A percentile compares a stretch with the other conserved stretches of the same genome.
Conservation (phyloP, 192 early-diverging fungal species). For the Blastocladiella britannica region DNA sequence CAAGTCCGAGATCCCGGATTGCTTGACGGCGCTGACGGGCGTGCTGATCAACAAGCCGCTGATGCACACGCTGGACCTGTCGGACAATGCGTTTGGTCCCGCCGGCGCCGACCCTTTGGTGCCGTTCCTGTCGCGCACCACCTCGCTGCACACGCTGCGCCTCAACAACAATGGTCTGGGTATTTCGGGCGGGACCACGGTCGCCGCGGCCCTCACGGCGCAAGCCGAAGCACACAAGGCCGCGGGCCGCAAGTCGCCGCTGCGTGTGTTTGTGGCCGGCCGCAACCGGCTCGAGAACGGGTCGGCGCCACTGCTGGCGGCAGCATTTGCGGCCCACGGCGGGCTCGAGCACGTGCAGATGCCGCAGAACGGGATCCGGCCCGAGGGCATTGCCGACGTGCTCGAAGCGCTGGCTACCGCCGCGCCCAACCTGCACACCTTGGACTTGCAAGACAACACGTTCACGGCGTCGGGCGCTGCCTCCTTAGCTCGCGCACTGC, state of each 20-base stretch:
- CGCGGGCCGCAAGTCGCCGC: conserved; percentile 36
- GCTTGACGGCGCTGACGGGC: conserved; percentile 59
- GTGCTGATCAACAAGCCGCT: conserved; percentile 58
- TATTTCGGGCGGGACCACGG: conserved; percentile 63
- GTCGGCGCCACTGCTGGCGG: conserved; percentile 48
- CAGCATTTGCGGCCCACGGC: conserved; percentile 59
- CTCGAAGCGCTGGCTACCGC: conserved; percentile 33
- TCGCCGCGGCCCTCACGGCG: conserved; percentile 60
- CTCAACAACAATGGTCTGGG: conserved; percentile 97
- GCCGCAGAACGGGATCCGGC: conserved; percentile 94
- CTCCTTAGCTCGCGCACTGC: conserved; percentile 55
- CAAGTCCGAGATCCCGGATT: conserved; percentile 66
- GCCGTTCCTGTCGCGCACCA: conserved; percentile 60
- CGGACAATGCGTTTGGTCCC: conserved; percentile 97
- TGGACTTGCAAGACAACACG: conserved; percentile 95
- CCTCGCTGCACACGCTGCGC: conserved; percentile 57
- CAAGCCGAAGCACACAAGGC: conserved; percentile 46
- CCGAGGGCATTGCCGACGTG: conserved; percentile 70
- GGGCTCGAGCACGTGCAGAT: conserved; percentile 63
- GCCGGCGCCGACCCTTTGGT: conserved; percentile 74
- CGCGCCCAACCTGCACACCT: conserved; percentile 41
- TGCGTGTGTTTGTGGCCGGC: conserved; percentile 69
- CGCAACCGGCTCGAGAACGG: conserved; percentile 85
- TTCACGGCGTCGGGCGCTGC: conserved; percentile 61
- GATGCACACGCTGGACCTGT: conserved; percentile 54